Percentiles rank a stretch among this genome's conserved stretches.
Conservation (phyloP, 2,329 filamentous ascomycete species). For the Cordyceps militaris region DNA sequence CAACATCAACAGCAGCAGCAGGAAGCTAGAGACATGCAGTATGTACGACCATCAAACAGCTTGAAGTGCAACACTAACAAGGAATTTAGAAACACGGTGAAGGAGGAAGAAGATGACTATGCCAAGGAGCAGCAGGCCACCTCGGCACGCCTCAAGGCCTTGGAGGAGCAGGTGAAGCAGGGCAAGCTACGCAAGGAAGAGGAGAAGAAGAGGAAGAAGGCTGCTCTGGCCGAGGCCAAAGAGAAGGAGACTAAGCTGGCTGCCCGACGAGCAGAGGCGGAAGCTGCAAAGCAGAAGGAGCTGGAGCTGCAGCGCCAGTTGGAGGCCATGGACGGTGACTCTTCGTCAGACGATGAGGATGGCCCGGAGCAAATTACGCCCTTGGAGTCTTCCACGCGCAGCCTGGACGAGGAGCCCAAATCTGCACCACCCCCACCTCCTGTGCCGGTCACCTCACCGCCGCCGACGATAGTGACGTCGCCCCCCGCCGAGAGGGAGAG, state of each 20-base stretch:
- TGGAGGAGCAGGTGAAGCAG: slow-evolving; percentile 89
- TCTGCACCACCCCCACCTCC: slow-evolving; percentile 43
- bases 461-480: slow-evolving; percentile 44
- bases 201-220: slow-evolving; percentile 88
- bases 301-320: slow-evolving; percentile 83
- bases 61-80: slow-evolving; percentile 20
- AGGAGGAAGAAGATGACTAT: slow-evolving; percentile 71
- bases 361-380: slow-evolving; percentile 63
- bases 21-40: slow-evolving; percentile 74
- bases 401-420: slow-evolving; percentile 46
- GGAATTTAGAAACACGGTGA: slow-evolving; percentile 59
- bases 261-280: slow-evolving; percentile 82
- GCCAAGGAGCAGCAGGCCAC: slow-evolving; percentile 73
- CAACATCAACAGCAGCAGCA: slow-evolving; percentile 71
- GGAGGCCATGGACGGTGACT: slow-evolving; percentile 66
- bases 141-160: slow-evolving; percentile 72
- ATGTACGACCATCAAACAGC: slow-evolving; percentile 38
- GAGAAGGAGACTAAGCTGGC: slow-evolving; percentile 82
- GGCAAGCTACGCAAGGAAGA: slow-evolving; percentile 95
- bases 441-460: slow-evolving; percentile 39
- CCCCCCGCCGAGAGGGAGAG: slow-evolving; percentile 64
- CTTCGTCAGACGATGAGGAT: slow-evolving; percentile 79
- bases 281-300: slow-evolving; percentile 83
- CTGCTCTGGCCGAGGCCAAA: slow-evolving; percentile 75
- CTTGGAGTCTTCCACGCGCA: slow-evolving; percentile 51